phyloP scores from a whole-genome alignment of 75 land plant genomes.

The Chamaecyparis obtusa region DNA sequence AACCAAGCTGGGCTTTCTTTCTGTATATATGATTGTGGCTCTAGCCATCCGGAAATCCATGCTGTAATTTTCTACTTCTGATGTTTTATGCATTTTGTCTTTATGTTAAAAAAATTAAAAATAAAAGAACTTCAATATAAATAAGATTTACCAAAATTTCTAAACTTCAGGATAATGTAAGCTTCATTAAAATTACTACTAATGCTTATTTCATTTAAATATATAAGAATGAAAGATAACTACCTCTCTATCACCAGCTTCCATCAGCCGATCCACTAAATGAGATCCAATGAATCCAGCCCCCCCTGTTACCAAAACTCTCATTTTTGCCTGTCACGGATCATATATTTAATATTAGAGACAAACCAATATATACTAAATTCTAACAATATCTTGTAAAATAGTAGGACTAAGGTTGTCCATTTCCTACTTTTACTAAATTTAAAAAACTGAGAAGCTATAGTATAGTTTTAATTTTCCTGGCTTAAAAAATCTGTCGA shows the following conservation, averaged over 20 bases:
- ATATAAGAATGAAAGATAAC: not conserved
- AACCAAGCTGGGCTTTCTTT: too few relatives aligned
- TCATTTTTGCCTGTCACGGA: slow-evolving; percentile 65
- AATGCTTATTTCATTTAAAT: not conserved
- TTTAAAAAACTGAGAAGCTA: not conserved
- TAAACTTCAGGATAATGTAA: not conserved
- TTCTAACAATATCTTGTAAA: not conserved
- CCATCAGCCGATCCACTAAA: slow-evolving; percentile 89
- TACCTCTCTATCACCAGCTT: slow-evolving; percentile 95
- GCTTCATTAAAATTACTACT: not conserved
- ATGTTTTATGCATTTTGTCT: too few relatives aligned
- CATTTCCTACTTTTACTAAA: not conserved
- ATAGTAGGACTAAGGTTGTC: not conserved
- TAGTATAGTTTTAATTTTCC: not conserved
- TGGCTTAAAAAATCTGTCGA: not conserved
- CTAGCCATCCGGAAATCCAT: too few relatives aligned
- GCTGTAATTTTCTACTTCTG: too few relatives aligned
- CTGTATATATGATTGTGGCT: too few relatives aligned
- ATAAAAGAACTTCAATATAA: not conserved
- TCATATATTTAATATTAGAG: not conserved
- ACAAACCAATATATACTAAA: not conserved
- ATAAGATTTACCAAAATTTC: not conserved
- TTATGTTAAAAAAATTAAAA: too few relatives aligned
- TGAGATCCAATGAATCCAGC: slow-evolving; percentile 99
- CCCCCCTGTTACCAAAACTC: slow-evolving; percentile 94